phyloP scores from a whole-genome alignment of 306 rosid genomes.

The Acacia melanoxylon region DNA sequence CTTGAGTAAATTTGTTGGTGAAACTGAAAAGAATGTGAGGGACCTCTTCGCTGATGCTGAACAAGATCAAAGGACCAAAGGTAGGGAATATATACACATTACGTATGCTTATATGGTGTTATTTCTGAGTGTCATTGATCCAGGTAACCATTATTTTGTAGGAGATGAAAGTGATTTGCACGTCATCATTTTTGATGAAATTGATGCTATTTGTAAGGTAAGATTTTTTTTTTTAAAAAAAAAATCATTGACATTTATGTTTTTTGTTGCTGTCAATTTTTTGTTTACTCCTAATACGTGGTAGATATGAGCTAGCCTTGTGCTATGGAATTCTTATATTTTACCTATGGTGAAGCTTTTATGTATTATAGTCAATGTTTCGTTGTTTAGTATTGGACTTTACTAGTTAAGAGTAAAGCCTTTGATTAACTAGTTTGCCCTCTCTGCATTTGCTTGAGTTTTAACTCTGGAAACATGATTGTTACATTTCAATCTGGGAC shows the following conservation, averaged over 20 bases:
- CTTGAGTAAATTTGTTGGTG: slow-evolving; percentile 95
- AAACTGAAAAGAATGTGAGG: slow-evolving; percentile 96
- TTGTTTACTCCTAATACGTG: background rate
- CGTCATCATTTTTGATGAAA: slow-evolving; percentile 97
- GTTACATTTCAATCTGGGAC: slow-evolving; percentile 21
- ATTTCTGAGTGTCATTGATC: slow-evolving; percentile 26
- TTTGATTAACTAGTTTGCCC: background rate
- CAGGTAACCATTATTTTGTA: slow-evolving; percentile 35
- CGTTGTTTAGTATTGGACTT: background rate
- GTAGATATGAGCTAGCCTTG: background rate
- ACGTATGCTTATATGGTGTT: slow-evolving; percentile 10
- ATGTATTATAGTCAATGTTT: background rate
- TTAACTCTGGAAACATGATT: slow-evolving; percentile 16
- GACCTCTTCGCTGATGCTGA: slow-evolving; percentile 99
- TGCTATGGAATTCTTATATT: background rate
- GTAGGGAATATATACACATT: slow-evolving; percentile 47
- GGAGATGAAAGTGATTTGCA: slow-evolving; percentile 98
- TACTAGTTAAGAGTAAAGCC: background rate
- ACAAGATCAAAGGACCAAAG: slow-evolving; percentile 79
- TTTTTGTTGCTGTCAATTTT: background rate
- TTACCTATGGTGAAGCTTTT: background rate
- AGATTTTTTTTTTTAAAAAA: slow-evolving; percentile 13
- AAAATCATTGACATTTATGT: background rate
- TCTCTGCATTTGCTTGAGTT: background rate
- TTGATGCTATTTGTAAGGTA: slow-evolving; percentile 99